Percentiles rank a stretch among this genome's conserved stretches.
phyloP scores from a whole-genome alignment of 208 protist species.

The Acanthamoeba triangularis region DNA sequence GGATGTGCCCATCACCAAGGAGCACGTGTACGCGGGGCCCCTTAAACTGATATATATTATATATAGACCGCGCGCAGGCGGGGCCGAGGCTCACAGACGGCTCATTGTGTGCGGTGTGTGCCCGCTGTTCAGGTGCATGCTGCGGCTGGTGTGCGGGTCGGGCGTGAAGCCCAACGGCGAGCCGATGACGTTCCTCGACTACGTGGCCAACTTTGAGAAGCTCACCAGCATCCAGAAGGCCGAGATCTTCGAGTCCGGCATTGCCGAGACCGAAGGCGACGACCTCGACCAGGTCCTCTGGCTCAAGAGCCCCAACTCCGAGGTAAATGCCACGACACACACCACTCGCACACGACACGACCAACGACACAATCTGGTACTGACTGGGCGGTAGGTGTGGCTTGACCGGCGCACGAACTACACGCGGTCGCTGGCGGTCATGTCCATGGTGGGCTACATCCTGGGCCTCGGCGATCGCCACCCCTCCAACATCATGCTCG shows the following conservation, averaged over 20 bases:
- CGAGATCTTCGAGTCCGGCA: constrained; percentile 97
- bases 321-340: too few species aligned
- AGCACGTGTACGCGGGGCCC: neutral
- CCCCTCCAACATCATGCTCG: constrained; percentile 99
- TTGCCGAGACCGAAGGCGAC: constrained; percentile 96
- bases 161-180: constrained; percentile 1
- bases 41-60: neutral
- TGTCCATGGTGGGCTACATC: constrained; percentile 99
- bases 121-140: neutral
- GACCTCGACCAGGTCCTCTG: constrained; percentile 98
- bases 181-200: constrained; percentile 32
- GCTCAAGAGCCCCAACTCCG: constrained; percentile 97
- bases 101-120: neutral
- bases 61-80: neutral
- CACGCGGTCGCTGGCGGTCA: constrained; percentile 98
- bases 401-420: constrained; percentile 98
- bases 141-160: neutral
- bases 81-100: neutral
- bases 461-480: constrained; percentile 99
- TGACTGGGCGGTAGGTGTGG: constrained; percentile 92
- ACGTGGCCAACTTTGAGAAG: constrained; percentile 95
- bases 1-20: constrained; percentile 42
- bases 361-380: neutral
- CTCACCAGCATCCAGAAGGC: constrained; percentile 98
- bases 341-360: neutral